phyloP scores from a whole-genome alignment of 106 monocot species.

The Allium sativum region DNA sequence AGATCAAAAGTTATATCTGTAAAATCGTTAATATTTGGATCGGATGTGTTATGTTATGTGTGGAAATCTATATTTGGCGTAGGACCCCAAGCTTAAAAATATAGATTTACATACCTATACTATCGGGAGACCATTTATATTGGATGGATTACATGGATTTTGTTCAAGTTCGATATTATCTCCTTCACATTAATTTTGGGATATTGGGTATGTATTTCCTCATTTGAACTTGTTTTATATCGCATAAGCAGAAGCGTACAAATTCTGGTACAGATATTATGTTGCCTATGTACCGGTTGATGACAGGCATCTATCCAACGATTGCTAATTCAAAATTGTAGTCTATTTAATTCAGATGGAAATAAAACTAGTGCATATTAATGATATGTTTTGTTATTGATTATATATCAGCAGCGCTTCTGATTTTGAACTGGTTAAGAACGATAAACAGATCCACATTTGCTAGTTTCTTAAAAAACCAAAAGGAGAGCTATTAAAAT shows the following conservation, averaged over 20 bases:
- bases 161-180: constrained; percentile 26
- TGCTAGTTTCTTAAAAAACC: constrained; percentile 46
- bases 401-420: constrained; percentile 36
- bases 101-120: constrained; percentile 48
- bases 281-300: constrained; percentile 58
- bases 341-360: too few relatives aligned
- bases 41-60: neutral
- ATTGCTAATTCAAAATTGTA: too few relatives aligned
- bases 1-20: too few relatives aligned
- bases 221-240: too few relatives aligned
- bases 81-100: constrained; percentile 43
- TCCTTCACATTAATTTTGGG: neutral
- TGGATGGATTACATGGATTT: constrained; percentile 70
- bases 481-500: constrained; percentile 37
- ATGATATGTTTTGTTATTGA: too few relatives aligned
- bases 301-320: constrained; percentile 18
- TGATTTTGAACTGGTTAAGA: constrained; percentile 50
- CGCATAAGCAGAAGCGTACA: constrained; percentile 33
- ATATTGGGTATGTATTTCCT: too few relatives aligned
- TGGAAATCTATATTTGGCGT: neutral
- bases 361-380: too few relatives aligned
- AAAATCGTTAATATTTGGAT: too few relatives aligned
- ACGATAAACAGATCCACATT: constrained; percentile 28
- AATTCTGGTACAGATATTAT: constrained; percentile 37
- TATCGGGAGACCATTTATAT: constrained; percentile 57